Base-by-base conservation (phyloP, 306 rosid species). In the Boehmeria nivea region DNA sequence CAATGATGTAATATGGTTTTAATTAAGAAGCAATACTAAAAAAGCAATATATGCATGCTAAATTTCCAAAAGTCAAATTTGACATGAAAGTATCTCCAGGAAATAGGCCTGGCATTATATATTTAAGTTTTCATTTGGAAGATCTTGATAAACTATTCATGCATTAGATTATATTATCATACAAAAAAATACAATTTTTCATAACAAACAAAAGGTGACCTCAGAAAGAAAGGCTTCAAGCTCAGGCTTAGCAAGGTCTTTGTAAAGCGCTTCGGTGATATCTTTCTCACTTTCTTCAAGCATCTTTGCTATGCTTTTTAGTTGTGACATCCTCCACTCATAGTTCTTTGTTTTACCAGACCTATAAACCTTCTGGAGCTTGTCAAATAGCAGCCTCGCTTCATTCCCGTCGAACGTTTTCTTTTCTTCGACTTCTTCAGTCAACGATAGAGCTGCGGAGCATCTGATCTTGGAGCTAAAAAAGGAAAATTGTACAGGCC, bases 291-390 rank as follows among this genome's bases (percentile, higher is more conserved):
- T 81, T 33, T 81, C 89, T 63, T 68, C 70, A 51, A 88, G 70
- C 96, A 88, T 82, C 79, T 59, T 82, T 14, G 53, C 72, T 64
- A 88, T 77, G 37, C 73, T 72, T 48, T 80, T 66, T 66, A 88
- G 73, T 60, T 88, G 96, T 3, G 77, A 75, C 37, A 82, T 60
- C 64, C 94, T 51, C 96, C 96, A 88, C 43, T 81, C 87, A 16
- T 81, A 88, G 75, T 80, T 81, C 77, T 57, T 84, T 33, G 89
- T 84, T 70, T 44, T 84, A 16, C 96, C 96, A 0, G 84, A 63
- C 54, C 74, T 60, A 25, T 76, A 88, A 61, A 17, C 71, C 26
- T 77, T 69, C 57, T 83, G 65, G 21, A 88, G 83, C 31, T 88
- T 87, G 64, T 65, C 57, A 17, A 77, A 70, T 16, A 88, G 72